phyloP scores from a whole-genome alignment of 2,329 filamentous ascomycete species.

The Alternaria sp. region DNA sequence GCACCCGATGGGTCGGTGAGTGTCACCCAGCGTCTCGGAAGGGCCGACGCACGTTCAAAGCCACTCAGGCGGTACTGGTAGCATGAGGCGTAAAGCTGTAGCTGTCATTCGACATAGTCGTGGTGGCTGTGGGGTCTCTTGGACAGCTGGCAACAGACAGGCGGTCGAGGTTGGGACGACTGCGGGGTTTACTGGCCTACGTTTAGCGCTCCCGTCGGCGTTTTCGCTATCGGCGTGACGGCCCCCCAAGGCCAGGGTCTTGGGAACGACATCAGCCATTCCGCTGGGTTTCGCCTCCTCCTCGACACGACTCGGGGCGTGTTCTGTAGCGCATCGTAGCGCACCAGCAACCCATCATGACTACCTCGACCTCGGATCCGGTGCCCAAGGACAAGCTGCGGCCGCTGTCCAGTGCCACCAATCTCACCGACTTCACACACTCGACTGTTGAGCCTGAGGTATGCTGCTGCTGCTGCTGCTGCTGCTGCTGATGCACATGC shows the following conservation, averaged over 20 bases:
- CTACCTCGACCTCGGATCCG: slow-evolving; percentile 12
- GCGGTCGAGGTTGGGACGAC: slow-evolving; percentile 20
- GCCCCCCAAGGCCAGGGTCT: slow-evolving; percentile 26
- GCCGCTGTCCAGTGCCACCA: slow-evolving; percentile 31
- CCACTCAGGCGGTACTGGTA: slow-evolving; percentile 13
- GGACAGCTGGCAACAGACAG: slow-evolving; percentile 15
- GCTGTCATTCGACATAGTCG: slow-evolving; percentile 17
- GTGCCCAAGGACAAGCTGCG: slow-evolving; percentile 19
- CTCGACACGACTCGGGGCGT: slow-evolving; percentile 21
- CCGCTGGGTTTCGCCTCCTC: slow-evolving; percentile 29
- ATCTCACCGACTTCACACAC: slow-evolving; percentile 29
- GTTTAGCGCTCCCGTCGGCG: slow-evolving; percentile 23
- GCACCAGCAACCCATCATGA: slow-evolving; percentile 16
- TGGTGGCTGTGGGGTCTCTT: slow-evolving; percentile 15
- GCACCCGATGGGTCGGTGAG: slow-evolving; percentile 18
- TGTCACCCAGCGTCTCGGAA: slow-evolving; percentile 18
- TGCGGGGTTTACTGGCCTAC: slow-evolving; percentile 21
- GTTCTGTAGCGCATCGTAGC: slow-evolving; percentile 13
- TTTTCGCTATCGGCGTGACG: slow-evolving; percentile 21
- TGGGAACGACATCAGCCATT: slow-evolving; percentile 28
- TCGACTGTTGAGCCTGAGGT: slow-evolving; percentile 31
- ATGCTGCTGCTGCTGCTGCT: slow-evolving; percentile 9
- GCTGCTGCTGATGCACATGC: slow-evolving; percentile 4
- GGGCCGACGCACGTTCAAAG: slow-evolving; percentile 10
- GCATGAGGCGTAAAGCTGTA: slow-evolving; percentile 14